Evolutionary conservation across 2,329 filamentous ascomycete genomes (phyloP).

Genomic region (Fusarium sp.): DNA sequence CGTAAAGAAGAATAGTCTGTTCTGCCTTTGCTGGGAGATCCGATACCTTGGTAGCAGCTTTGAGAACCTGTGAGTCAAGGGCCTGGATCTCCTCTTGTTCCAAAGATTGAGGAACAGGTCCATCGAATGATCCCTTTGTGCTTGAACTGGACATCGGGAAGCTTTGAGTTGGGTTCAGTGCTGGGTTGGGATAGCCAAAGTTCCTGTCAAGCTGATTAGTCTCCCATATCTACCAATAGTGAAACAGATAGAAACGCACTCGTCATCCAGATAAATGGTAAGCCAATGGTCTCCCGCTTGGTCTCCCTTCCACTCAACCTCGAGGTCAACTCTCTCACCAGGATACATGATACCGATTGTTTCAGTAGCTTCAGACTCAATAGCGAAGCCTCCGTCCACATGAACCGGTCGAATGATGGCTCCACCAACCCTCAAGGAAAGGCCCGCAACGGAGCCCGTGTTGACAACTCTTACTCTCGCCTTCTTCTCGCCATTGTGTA

Average conservation of each 20-base stretch:
- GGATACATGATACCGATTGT: not conserved
- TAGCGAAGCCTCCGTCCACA: not conserved
- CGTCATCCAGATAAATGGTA: not conserved
- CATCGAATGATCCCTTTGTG: accelerated
- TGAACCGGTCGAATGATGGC: not conserved
- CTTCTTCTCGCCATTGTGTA: too few relatives aligned
- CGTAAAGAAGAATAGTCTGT: not conserved
- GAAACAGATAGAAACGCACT: not conserved
- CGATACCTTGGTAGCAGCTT: not conserved
- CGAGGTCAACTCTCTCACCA: not conserved
- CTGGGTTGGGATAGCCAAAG: not conserved
- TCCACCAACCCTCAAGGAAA: not conserved
- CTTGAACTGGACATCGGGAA: not conserved
- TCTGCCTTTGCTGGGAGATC: not conserved
- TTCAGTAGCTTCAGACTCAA: accelerated
- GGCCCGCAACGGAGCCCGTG: not conserved
- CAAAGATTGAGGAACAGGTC: accelerated
- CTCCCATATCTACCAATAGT: too few relatives aligned
- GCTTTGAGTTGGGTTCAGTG: not conserved
- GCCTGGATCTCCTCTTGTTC: accelerated
- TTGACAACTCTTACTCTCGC: not conserved
- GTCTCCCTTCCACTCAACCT: not conserved
- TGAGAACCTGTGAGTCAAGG: not conserved
- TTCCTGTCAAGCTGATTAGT: not conserved
- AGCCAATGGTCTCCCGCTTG: accelerated